Conservation (phyloP, 441 rosid genomes). For the Jatropha multifida region DNA sequence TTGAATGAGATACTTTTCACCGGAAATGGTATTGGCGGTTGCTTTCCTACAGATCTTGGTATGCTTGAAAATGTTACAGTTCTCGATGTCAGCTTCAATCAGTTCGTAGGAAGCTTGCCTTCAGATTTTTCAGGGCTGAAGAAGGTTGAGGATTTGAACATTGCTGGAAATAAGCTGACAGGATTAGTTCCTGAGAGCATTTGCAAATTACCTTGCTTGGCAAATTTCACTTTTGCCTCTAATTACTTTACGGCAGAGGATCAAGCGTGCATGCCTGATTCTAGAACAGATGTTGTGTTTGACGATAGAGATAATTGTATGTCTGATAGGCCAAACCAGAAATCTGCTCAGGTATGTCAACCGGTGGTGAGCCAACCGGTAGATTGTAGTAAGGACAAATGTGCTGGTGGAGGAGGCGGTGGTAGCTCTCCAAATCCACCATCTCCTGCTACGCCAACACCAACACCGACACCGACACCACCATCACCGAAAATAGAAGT, state of each 20-base stretch:
- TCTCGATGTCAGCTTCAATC: constrained; percentile 56
- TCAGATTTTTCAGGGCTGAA: constrained; percentile 41
- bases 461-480: constrained; percentile 10
- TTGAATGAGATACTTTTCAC: constrained; percentile 59
- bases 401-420: constrained; percentile 44
- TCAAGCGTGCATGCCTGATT: constrained; percentile 38
- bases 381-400: constrained; percentile 71
- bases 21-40: constrained; percentile 60
- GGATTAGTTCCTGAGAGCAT: constrained; percentile 52
- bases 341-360: constrained; percentile 38
- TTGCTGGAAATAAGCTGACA: constrained; percentile 56
- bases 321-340: constrained; percentile 51
- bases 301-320: constrained; percentile 63
- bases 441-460: neutral
- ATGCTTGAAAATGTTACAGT: constrained; percentile 46
- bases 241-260: constrained; percentile 66
- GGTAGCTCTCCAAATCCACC: constrained; percentile 27
- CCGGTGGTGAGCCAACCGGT: constrained; percentile 53
- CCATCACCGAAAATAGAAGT: constrained; percentile 9
- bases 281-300: constrained; percentile 37
- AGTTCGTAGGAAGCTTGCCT: constrained; percentile 54
- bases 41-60: constrained; percentile 71
- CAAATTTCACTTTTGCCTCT: constrained; percentile 50
- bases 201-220: constrained; percentile 55
- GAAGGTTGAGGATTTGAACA: constrained; percentile 41